Conservation (phyloP, 225 moss, liverwort and hornwort genomes). For the Bryoerythrophyllum caledonicum region DNA sequence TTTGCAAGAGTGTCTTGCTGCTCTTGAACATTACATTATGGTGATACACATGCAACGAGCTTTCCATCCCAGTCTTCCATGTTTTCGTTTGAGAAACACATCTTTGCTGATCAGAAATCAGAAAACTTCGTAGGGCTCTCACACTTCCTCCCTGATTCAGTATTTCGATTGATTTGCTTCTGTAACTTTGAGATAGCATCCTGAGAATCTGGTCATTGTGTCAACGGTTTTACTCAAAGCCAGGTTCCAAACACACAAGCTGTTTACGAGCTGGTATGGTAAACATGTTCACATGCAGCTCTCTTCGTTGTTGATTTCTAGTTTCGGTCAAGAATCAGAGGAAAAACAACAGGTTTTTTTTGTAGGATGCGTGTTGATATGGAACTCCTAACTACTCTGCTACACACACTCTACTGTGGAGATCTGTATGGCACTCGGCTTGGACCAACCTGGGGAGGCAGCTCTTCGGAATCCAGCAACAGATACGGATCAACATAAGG, state of each 20-base stretch:
- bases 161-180: background rate
- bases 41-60: slow-evolving; percentile 1
- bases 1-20: background rate
- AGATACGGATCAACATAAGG: slow-evolving; percentile 85
- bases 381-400: too few species aligned
- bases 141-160: background rate
- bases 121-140: background rate
- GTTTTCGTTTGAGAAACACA: background rate
- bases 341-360: too few species aligned
- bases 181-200: background rate
- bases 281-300: too few species aligned
- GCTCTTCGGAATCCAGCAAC: slow-evolving; percentile 68
- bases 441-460: slow-evolving; percentile 67
- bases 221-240: too few species aligned
- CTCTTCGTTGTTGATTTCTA: too few species aligned
- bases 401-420: slow-evolving; percentile 25
- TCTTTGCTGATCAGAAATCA: background rate
- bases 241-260: too few species aligned
- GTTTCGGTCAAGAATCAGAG: background rate
- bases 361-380: too few species aligned
- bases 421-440: slow-evolving; percentile 66
- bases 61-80: too few species aligned
- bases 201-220: background rate
- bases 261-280: too few species aligned
- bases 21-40: slow-evolving; percentile 15